Evolutionary conservation across 495 filamentous ascomycete genomes (phyloP), one percentile per base, ranked within the genome.

Genomic region (Hypoxylon trugodes): DNA sequence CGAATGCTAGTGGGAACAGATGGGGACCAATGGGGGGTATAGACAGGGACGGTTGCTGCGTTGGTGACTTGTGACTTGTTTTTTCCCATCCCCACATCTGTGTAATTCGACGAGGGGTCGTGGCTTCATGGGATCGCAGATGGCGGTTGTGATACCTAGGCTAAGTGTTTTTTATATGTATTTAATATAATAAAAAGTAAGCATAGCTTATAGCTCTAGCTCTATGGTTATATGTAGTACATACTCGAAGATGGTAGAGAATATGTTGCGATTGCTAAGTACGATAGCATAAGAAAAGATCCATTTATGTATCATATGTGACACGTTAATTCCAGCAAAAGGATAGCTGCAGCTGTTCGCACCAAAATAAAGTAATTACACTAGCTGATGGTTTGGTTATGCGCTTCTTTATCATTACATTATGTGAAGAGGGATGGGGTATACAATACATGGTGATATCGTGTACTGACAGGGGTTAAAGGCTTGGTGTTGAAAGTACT

Each of bases 11-110:
- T 4, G 16, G 8, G 6, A 4, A 16, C 26, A 18, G 30, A 50
- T 12, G 12, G 53, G 46, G 38, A 41, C 13, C 50, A 43, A 37
- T 49, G 51, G n/a, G n/a, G n/a, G n/a, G n/a, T n/a, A n/a, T n/a
- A n/a, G n/a, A n/a, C n/a, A n/a, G n/a, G n/a, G 35, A 40, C 13
- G 60, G 47, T 48, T 62, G 58, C 58, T 67, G 58, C 22, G 64
- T 43, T 67, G 64, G 58, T 59, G 47, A 42, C 52, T 58, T 67
- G 58, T 62, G 64, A 67, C 64, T 67, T 67, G 64, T 67, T 58
- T 53, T 40, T 48, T 25, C 37, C n/a, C n/a, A 58, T 59, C 54
- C 56, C 56, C 56, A 57, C 63, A 56, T 41, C 26, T 47, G 50
- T 42, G 30, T n/a, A 26, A 35, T 38, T 30, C n/a, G 48, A 58